Evolutionary conservation across 2,329 filamentous ascomycete genomes (phyloP), one percentile per base, ranked within the genome.

Genomic region (Phyllosticta citriasiana): DNA sequence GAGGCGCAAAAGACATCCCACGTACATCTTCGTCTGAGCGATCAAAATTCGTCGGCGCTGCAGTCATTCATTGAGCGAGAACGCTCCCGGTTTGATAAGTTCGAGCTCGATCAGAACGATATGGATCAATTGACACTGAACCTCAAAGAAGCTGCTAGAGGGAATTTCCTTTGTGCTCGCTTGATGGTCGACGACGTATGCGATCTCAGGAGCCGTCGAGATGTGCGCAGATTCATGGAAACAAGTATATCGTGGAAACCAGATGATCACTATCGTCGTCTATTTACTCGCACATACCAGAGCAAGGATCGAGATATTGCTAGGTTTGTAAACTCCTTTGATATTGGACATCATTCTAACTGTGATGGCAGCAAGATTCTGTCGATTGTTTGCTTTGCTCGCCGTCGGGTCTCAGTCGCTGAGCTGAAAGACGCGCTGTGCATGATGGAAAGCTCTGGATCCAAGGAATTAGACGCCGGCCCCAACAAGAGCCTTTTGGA

Each of bases 101-200:
- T 57, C 12, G 56, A 52, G 14, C 35, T 58, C 26, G 8, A 9
- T 7, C n/a, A 30, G 2, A 47, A 35, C 12, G 57, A 53, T 3
- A 7, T 22, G 4, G 47, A 53, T 9, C 3, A 16, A 12, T 16
- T 58, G n/a, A 10, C 53, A 8, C n/a, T 40, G 1, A 14, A 8
- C 19, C 4, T 57, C 6, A 53, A 30, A 9, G 19, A 54, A 2
- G 40, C 19, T 19, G 52, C 40, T 10, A 55, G 26, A 14, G 61
- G 61, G 1, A 62, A 62, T n/a, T 62, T 62, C 4, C 57, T 62
- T 2, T 62, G 61, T 57, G 61, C 61, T 6, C 25, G 16, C 9
- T 55, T 54, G 26, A 60, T 62, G 57, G 55, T 62, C 16, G 26
- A 53, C 9, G 33, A 57, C 3, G n/a, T 62, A 22, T 53, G 16